Conservation (phyloP, 305 asterid species). For the Rubia peregrina region DNA sequence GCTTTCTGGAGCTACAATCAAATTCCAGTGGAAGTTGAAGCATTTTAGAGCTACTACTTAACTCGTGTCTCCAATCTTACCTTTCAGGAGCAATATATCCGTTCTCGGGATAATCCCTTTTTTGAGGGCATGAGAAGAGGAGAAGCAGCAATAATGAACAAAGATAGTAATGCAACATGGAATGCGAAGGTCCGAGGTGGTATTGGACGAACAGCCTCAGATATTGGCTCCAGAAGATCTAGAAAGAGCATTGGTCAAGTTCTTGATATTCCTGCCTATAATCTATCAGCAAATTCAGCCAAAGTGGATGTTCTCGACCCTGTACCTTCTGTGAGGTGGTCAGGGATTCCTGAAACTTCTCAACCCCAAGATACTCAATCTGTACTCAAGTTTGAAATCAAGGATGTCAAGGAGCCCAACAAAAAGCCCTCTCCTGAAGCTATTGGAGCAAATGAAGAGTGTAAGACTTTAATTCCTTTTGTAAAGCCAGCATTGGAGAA, state of each 20-base stretch:
- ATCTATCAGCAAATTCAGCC: constrained; percentile 32
- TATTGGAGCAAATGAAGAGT: constrained; percentile 30
- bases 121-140: constrained; percentile 70
- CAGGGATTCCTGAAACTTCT: constrained; percentile 30
- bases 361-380: constrained; percentile 29
- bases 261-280: constrained; percentile 29
- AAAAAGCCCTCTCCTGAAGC: constrained; percentile 24
- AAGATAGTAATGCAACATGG: constrained; percentile 31
- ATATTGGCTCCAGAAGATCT: constrained; percentile 36
- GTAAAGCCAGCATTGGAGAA: constrained; percentile 23
- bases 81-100: constrained; percentile 38
- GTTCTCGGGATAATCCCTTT: constrained; percentile 61
- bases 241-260: constrained; percentile 19
- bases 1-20: neutral
- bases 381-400: constrained; percentile 24
- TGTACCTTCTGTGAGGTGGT: constrained; percentile 55
- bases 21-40: neutral
- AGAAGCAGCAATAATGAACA: constrained; percentile 35
- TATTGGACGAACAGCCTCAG: constrained; percentile 42
- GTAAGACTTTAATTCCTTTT: constrained; percentile 17
- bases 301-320: constrained; percentile 49
- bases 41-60: neutral
- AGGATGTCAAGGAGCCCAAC: constrained; percentile 24
- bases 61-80: neutral
- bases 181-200: constrained; percentile 28